A percentile compares a stretch with the other conserved stretches of the same genome.
phyloP scores from a whole-genome alignment of 1,284 basidiomycete species.

The Singerocomus inundabilis region DNA sequence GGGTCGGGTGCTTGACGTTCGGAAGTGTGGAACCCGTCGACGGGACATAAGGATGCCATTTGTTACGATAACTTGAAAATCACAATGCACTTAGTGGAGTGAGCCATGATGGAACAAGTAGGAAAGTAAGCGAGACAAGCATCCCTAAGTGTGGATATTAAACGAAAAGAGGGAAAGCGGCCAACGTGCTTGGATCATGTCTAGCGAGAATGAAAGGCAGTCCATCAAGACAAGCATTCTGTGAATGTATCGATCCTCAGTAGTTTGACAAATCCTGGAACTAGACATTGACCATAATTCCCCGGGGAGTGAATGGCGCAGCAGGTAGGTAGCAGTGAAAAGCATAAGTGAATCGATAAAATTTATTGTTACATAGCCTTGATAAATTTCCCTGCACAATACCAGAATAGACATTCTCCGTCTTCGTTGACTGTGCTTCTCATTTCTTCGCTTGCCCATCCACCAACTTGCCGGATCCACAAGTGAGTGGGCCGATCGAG shows the following conservation, averaged over 20 bases:
- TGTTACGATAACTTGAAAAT: background rate
- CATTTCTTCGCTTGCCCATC: conserved; percentile 43
- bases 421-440: conserved; percentile 47
- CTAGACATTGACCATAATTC: too few species aligned
- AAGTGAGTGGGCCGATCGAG: conserved; percentile 57
- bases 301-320: too few species aligned
- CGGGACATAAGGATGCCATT: background rate
- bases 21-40: conserved; percentile 75
- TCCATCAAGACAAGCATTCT: background rate
- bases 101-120: background rate
- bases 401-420: conserved; percentile 56
- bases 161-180: background rate
- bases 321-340: background rate
- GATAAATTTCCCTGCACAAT: conserved; percentile 52
- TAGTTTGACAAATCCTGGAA: too few species aligned
- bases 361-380: conserved; percentile 36
- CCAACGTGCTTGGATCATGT: too few species aligned
- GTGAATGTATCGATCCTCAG: background rate
- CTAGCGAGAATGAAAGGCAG: too few species aligned
- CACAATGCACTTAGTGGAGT: conserved; percentile 7
- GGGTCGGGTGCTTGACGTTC: conserved; percentile 74
- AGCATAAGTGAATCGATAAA: background rate
- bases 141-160: background rate
- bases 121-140: background rate
- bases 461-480: conserved; percentile 45